Evolutionary conservation across 441 rosid species (phyloP).

Genomic region (Gossypium schwendimanii): DNA sequence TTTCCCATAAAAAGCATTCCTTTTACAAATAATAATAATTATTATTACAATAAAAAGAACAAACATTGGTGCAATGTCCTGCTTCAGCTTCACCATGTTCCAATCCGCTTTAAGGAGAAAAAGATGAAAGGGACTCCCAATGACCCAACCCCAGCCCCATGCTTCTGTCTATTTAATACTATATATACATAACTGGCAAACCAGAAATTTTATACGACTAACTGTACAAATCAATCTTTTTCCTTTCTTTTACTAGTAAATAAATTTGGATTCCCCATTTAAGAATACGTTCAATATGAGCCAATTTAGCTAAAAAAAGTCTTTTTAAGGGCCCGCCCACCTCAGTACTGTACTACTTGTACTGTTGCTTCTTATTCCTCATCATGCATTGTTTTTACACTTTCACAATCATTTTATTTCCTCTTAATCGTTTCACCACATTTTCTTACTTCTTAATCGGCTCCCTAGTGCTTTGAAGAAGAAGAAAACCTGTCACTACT

Average conservation of each 20-base stretch:
- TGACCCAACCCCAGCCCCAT: background rate
- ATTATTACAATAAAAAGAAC: background rate
- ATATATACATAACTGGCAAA: background rate
- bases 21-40: background rate
- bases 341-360: no score
- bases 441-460: conserved; percentile 1
- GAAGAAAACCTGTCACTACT: background rate
- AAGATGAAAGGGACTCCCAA: background rate
- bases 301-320: background rate
- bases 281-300: background rate
- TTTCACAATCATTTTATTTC: background rate
- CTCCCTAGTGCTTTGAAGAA: conserved; percentile 10
- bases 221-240: background rate
- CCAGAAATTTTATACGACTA: background rate
- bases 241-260: background rate
- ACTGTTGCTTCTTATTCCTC: no score
- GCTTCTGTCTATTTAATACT: background rate
- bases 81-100: background rate
- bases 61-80: background rate
- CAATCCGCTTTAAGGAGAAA: background rate
- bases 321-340: background rate
- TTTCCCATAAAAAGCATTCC: background rate
- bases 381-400: background rate
- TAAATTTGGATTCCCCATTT: background rate
- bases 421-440: background rate